Base-by-base conservation (phyloP, 2,329 filamentous ascomycete species). In the Capronia epimyces region DNA sequence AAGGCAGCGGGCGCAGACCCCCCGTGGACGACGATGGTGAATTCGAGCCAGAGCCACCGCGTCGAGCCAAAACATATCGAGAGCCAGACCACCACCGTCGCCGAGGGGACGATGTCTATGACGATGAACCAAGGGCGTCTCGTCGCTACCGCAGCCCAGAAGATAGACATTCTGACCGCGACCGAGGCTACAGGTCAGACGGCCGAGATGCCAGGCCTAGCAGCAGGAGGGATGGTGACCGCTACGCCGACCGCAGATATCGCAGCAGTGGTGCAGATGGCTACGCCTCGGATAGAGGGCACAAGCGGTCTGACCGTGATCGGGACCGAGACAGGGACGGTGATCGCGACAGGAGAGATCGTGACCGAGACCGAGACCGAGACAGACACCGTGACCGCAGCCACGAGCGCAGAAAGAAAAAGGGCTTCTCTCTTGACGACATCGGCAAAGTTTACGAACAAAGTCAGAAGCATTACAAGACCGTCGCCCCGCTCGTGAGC, bases 381-480 rank as follows among this genome's bases (percentile, higher is more conserved):
- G 49, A 50, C 32, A 42, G 48, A 41, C 49, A 53, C 39, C 46
- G 50, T 15, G 46, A 50, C 21, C 21, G 24, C 27, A 41, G 43
- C 31, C 50, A 45, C 5, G 56, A 57, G 12, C 21, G 46, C 16
- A 46, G 29, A 18, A 58, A 56, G 43, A 60, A 58, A 46, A 59
- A 59, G 40, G 55, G 50, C 15, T 55, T 58, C 39, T 49, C 47
- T 6, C 29, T 61, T 20, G 54, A 57, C 39, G 54, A 59, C 20
- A 44, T 61, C 15, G 52, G 49, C 16, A 52, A 54, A 25, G 50
- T 60, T 12, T 46, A 55, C 31, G 56, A 60, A 29, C 47, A 55
- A 40, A 58, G 59, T 25, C 58, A 61, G 50, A 61, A 60, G 40
- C 59, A 61, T 41, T 61, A 61, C 53, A 57, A 61, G 58, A 52